Conservation (phyloP, 2,329 filamentous ascomycete genomes). For the Periconia macrospinosa region DNA sequence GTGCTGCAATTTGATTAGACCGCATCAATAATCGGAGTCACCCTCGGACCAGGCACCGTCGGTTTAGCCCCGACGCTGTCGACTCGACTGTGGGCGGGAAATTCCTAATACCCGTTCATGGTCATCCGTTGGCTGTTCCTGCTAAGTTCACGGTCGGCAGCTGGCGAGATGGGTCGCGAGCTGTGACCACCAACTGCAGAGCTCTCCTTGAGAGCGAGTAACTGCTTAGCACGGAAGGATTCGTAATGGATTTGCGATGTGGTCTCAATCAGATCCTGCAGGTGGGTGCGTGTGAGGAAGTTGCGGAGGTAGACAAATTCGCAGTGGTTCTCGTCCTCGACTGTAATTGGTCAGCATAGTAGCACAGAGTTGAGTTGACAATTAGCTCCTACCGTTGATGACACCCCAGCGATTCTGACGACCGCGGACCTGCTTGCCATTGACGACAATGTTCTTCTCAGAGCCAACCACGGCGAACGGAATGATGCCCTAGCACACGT, state of each 20-base stretch:
- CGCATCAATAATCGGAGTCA: constrained; percentile 26
- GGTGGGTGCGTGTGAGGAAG: constrained; percentile 96
- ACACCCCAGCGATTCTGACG: constrained; percentile 99
- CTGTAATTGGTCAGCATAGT: constrained; percentile 42
- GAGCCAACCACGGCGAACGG: constrained; percentile 98
- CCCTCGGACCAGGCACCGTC: constrained; percentile 11
- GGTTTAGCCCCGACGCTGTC: constrained; percentile 32
- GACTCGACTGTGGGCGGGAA: constrained; percentile 34
- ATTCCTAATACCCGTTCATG: constrained; percentile 92
- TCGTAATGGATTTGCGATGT: constrained; percentile 99
- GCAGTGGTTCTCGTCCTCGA: constrained; percentile 99
- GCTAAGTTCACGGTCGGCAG: constrained; percentile 94
- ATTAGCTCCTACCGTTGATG: constrained; percentile 66
- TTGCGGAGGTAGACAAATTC: constrained; percentile 98
- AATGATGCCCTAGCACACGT: constrained; percentile 72
- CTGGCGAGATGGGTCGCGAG: constrained; percentile 91
- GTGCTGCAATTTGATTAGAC: constrained; percentile 13
- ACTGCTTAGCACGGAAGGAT: constrained; percentile 98
- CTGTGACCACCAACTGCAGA: constrained; percentile 77
- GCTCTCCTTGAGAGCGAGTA: constrained; percentile 97
- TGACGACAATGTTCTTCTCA: constrained; percentile 96
- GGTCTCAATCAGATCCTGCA: constrained; percentile 98
- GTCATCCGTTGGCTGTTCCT: constrained; percentile 95
- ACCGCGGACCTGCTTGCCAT: constrained; percentile 94
- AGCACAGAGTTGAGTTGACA: no score